A percentile compares a stretch with the other conserved stretches of the same genome.
Conservation (phyloP, 768 basidiomycete genomes). For the Tricholoma matsutake region DNA sequence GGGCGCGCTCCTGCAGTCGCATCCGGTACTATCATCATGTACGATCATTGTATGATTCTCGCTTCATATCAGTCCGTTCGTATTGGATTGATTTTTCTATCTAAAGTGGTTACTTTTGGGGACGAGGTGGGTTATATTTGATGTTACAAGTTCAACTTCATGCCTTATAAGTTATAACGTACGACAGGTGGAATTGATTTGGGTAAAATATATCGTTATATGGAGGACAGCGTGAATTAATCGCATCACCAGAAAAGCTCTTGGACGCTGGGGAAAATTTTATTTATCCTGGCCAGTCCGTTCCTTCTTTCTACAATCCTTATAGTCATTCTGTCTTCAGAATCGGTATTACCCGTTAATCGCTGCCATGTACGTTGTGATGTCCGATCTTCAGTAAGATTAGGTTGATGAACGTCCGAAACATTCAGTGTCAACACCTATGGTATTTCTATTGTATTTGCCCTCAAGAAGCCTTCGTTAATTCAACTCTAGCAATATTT, state of each 20-base stretch:
- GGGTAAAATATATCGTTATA: conserved; percentile 35
- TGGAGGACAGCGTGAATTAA: neutral
- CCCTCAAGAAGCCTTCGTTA: neutral
- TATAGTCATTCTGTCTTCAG: conserved; percentile 25
- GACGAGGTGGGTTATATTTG: conserved; percentile 40
- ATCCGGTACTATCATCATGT: conserved; percentile 49
- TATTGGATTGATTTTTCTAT: neutral
- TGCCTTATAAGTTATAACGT: conserved; percentile 1
- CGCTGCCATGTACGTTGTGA: conserved; percentile 44
- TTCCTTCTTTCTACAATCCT: neutral
- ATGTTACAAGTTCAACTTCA: conserved; percentile 3
- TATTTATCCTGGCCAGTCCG: conserved; percentile 50
- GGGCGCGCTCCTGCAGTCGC: conserved; percentile 35
- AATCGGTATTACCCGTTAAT: conserved; percentile 57
- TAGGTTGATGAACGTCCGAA: neutral
- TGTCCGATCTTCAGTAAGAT: neutral
- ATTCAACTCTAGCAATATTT: conserved; percentile 37
- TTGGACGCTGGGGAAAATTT: conserved; percentile 53
- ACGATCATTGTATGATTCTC: conserved; percentile 46
- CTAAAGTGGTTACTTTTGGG: conserved; percentile 47
- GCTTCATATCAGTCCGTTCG: neutral
- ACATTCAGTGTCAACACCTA: conserved; percentile 49
- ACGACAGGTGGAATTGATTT: conserved; percentile 48
- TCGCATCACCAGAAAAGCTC: conserved; percentile 37
- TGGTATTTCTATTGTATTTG: conserved; percentile 27